phyloP scores from a whole-genome alignment of 495 filamentous ascomycete genomes.

The Annulohypoxylon nitens region DNA sequence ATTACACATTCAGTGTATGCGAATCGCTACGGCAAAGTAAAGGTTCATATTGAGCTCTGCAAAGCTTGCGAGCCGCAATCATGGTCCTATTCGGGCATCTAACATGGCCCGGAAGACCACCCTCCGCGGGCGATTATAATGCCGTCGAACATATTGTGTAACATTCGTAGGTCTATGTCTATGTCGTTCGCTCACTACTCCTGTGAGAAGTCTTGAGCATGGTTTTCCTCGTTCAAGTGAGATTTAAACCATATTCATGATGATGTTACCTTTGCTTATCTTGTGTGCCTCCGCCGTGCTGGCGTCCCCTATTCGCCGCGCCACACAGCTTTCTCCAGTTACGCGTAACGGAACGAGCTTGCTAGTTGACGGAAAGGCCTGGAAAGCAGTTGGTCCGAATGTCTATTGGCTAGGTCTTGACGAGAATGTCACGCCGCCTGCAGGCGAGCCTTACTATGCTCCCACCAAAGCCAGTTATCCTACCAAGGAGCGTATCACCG shows the following conservation, averaged over 20 bases:
- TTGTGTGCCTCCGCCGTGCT: slow-evolving; percentile 15
- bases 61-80: slow-evolving; percentile 22
- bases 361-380: slow-evolving; percentile 58
- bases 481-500: slow-evolving; percentile 65
- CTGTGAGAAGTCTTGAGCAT: neutral
- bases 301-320: slow-evolving; percentile 29
- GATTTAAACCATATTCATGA: slow-evolving; percentile 8
- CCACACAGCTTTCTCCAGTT: slow-evolving; percentile 49
- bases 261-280: slow-evolving; percentile 31
- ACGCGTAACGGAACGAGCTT: slow-evolving; percentile 59
- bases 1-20: neutral
- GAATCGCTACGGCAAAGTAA: slow-evolving; percentile 15
- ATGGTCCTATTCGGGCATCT: slow-evolving; percentile 19
- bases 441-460: slow-evolving; percentile 64
- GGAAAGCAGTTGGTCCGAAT: slow-evolving; percentile 66
- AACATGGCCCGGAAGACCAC: slow-evolving; percentile 35
- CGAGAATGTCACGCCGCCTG: slow-evolving; percentile 67
- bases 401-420: slow-evolving; percentile 71
- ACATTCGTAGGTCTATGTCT: slow-evolving; percentile 18
- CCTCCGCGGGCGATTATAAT: slow-evolving; percentile 46
- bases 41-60: slow-evolving; percentile 4
- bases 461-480: slow-evolving; percentile 65
- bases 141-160: slow-evolving; percentile 22
- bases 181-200: neutral
- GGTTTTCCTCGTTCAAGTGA: neutral